These are phyloP conservation scores for Murraya paniculata DNA, from an alignment of 345 rosid species.

Conservation along the genomic window DNA sequence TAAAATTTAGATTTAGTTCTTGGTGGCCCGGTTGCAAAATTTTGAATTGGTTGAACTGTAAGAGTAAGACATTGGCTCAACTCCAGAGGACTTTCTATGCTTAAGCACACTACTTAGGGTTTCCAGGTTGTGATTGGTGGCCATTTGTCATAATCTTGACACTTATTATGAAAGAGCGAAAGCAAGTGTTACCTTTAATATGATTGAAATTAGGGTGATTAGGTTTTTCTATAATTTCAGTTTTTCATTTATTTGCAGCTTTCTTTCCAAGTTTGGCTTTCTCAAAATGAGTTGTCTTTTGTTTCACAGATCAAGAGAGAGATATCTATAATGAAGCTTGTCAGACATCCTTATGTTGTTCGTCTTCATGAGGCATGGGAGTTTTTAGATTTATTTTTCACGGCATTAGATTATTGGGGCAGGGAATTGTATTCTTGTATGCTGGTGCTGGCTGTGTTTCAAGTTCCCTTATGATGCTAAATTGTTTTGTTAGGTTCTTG, in stretches of 20 bases:
- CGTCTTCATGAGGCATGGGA: constrained; percentile 78
- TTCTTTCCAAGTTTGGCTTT: background rate
- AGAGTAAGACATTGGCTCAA: background rate
- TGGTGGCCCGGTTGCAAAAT: background rate
- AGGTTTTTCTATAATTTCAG: background rate
- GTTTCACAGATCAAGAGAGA: constrained; percentile 85
- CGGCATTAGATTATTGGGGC: background rate
- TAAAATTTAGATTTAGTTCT: background rate
- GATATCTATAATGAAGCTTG: constrained; percentile 98
- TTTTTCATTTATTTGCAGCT: constrained; percentile 1
- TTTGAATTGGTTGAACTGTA: background rate
- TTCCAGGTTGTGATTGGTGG: background rate
- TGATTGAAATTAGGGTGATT: background rate
- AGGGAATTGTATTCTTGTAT: background rate
- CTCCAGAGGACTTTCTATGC: background rate
- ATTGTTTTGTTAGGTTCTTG: constrained; percentile 56
- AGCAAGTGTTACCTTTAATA: background rate
- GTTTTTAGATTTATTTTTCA: background rate
- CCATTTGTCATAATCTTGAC: background rate
- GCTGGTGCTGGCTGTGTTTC: constrained; percentile 4
- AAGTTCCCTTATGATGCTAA: constrained; percentile 8
- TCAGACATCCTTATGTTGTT: constrained; percentile 91
- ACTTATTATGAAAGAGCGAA: background rate
- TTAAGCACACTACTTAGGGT: background rate
- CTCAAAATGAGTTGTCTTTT: background rate